phyloP scores from a whole-genome alignment of 768 basidiomycete genomes.

The Termitomyces sp. region DNA sequence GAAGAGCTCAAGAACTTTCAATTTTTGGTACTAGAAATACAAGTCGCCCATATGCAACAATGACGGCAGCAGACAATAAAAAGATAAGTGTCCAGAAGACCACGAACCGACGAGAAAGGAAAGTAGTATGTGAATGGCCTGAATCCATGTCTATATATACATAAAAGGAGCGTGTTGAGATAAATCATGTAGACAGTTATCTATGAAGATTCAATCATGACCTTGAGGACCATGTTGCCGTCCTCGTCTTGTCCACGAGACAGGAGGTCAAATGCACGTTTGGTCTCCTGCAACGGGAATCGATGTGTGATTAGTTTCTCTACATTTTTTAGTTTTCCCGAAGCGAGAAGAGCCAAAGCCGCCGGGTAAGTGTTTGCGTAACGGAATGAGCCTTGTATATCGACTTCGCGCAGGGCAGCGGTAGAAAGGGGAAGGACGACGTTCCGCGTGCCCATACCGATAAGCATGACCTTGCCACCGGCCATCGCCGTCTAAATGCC shows the following conservation, averaged over 20 bases:
- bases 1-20: neutral
- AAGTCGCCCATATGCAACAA: conserved; percentile 6
- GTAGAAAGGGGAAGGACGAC: conserved; percentile 77
- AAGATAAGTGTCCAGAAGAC: neutral
- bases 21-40: conserved; percentile 6
- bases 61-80: neutral
- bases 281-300: conserved; percentile 56
- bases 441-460: conserved; percentile 92
- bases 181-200: neutral
- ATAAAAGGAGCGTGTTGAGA: neutral
- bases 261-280: conserved; percentile 79
- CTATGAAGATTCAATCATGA: conserved; percentile 61
- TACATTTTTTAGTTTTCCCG: conserved; percentile 58
- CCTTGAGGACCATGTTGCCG: conserved; percentile 83
- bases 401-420: conserved; percentile 85
- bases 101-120: neutral
- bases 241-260: conserved; percentile 70
- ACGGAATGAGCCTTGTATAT: conserved; percentile 88
- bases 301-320: conserved; percentile 79
- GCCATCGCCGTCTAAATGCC: conserved; percentile 61
- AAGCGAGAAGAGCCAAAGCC: conserved; percentile 72
- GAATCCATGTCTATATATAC: conserved; percentile 3
- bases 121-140: conserved; percentile 2
- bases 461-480: conserved; percentile 88
- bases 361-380: conserved; percentile 88